These are phyloP conservation scores for Paracoccidioides lutzii DNA, from an alignment of 2,329 filamentous ascomycete species.

Conservation along the genomic window DNA sequence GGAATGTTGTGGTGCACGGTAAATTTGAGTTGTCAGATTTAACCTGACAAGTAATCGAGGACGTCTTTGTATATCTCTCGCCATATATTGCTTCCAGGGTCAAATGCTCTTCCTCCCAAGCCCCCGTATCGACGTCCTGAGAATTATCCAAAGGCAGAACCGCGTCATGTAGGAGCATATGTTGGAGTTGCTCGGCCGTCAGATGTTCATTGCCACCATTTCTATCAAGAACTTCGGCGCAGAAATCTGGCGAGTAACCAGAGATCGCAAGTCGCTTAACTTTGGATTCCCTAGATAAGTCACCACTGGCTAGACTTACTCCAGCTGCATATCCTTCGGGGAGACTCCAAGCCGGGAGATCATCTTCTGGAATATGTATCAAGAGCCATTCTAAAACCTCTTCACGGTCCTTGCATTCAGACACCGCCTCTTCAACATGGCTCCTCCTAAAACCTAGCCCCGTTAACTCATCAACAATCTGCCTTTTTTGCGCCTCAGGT, in stretches of 20 bases:
- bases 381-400: constrained; percentile 93
- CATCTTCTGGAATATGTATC: constrained; percentile 93
- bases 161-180: constrained; percentile 45
- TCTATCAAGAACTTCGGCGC: constrained; percentile 61
- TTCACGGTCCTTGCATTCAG: constrained; percentile 78
- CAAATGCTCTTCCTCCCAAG: constrained; percentile 76
- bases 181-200: constrained; percentile 69
- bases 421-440: constrained; percentile 77
- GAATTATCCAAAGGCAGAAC: constrained; percentile 8
- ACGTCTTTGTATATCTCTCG: constrained; percentile 52
- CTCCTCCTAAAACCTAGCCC: constrained; percentile 77
- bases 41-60: constrained; percentile 56
- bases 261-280: constrained; percentile 69
- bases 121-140: constrained; percentile 33
- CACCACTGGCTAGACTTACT: constrained; percentile 69
- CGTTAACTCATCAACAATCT: constrained; percentile 58
- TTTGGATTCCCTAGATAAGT: constrained; percentile 67
- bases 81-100: constrained; percentile 80
- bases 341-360: constrained; percentile 81
- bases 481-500: constrained; percentile 41
- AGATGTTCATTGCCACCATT: constrained; percentile 58
- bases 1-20: constrained; percentile 38
- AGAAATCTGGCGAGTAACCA: constrained; percentile 77
- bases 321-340: constrained; percentile 87
- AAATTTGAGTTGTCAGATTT: constrained; percentile 42